Percentiles rank a stretch among this genome's conserved stretches.
Conservation (phyloP, 331 rosid species). For the Rosa hybrid region DNA sequence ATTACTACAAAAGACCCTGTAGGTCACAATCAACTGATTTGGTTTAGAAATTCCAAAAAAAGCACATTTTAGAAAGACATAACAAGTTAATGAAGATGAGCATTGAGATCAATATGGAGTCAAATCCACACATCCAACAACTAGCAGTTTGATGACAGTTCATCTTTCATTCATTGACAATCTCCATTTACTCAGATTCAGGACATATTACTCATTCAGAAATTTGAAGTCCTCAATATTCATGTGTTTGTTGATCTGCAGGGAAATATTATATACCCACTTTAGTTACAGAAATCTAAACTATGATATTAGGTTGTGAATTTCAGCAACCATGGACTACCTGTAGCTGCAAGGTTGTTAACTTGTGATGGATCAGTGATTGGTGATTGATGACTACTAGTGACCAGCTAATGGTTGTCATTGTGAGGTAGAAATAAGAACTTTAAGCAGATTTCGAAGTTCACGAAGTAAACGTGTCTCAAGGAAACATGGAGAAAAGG, state of each 20-base stretch:
- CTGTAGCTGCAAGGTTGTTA: neutral
- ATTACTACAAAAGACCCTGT: too few species aligned
- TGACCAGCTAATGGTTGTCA: neutral
- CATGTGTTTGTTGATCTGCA: neutral
- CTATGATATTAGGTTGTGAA: neutral
- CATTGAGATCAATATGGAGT: neutral
- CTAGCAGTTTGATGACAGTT: neutral
- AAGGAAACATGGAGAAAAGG: neutral
- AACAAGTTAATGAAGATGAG: neutral
- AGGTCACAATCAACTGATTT: neutral
- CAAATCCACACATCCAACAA: neutral
- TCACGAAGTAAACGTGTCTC: neutral
- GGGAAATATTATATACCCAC: neutral
- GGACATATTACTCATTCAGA: neutral
- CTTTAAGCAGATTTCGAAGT: neutral
- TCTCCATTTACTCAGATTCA: neutral
- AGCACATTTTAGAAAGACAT: neutral
- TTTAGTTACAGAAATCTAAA: neutral
- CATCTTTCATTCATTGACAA: neutral
- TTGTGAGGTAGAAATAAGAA: neutral
- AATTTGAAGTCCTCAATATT: neutral
- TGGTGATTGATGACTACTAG: neutral
- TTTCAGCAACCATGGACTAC: neutral
- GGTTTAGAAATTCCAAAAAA: neutral
- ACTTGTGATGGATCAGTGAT: neutral